Percentiles rank a stretch among this genome's conserved stretches.
Conservation (phyloP, 2,329 filamentous ascomycete genomes). For the Aciculosporium take region DNA sequence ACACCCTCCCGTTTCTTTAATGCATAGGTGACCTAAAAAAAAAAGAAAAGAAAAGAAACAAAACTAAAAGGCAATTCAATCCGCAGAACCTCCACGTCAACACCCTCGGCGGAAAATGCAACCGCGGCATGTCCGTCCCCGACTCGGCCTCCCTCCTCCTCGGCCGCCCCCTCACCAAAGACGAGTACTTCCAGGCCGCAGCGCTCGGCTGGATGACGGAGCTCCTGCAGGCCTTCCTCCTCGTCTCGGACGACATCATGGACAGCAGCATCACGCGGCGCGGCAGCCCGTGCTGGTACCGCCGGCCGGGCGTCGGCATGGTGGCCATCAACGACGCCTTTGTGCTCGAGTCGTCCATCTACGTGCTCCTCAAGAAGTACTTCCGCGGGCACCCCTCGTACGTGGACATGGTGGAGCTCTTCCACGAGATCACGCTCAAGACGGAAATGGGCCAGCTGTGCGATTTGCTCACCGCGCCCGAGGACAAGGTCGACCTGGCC, state of each 20-base stretch:
- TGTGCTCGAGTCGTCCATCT: conserved; percentile 86
- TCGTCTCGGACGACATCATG: conserved; percentile 98
- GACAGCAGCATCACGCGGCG: conserved; percentile 89
- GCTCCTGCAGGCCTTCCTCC: conserved; percentile 96
- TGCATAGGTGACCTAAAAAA: no score
- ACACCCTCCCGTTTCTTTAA: no score
- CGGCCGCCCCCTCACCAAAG: conserved; percentile 51
- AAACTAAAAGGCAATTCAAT: not conserved
- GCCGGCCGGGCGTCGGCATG: conserved; percentile 77
- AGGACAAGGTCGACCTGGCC: conserved; percentile 81
- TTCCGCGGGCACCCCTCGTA: conserved; percentile 82
- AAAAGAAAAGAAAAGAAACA: not conserved
- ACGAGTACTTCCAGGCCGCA: conserved; percentile 79
- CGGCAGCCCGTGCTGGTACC: conserved; percentile 94
- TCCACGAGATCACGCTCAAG: conserved; percentile 88
- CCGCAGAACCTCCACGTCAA: conserved; percentile 68
- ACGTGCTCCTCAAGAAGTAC: conserved; percentile 80
- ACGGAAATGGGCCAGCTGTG: conserved; percentile 92
- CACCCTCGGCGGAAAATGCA: conserved; percentile 89
- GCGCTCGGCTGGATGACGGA: conserved; percentile 96
- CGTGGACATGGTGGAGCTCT: conserved; percentile 83
- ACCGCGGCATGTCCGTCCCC: conserved; percentile 94
- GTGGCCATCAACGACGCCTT: conserved; percentile 97
- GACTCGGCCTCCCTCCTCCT: conserved; percentile 78
- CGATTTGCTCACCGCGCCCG: conserved; percentile 88